A percentile compares a stretch with the other conserved stretches of the same genome.
phyloP scores from a whole-genome alignment of 164 flowering plant species.

The Tetrastigma voinierianum region DNA sequence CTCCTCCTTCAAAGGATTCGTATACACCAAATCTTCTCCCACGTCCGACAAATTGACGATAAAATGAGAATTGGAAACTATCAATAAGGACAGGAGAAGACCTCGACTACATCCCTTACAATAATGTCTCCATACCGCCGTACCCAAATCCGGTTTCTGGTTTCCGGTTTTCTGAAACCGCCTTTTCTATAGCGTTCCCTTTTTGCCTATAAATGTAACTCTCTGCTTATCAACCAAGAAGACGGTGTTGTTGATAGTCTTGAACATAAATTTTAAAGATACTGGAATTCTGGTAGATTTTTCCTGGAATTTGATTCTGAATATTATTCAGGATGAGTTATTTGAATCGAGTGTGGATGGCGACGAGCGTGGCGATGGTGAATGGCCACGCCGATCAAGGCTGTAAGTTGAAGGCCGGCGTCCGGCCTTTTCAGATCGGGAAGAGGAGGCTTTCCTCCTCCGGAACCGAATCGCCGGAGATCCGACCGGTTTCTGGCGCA shows the following conservation, averaged over 20 bases:
- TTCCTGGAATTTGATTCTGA: too few relatives aligned
- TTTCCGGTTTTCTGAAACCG: neutral
- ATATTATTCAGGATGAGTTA: slow-evolving; percentile 42
- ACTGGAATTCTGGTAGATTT: too few relatives aligned
- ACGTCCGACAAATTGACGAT: too few relatives aligned
- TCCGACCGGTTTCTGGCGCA: slow-evolving; percentile 14
- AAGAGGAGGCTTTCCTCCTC: slow-evolving; percentile 17
- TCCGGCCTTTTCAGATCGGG: slow-evolving; percentile 23
- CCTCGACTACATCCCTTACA: too few relatives aligned
- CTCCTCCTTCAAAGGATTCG: too few relatives aligned
- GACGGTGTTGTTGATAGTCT: neutral
- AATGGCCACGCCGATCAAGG: slow-evolving; percentile 51
- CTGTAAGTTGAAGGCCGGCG: slow-evolving; percentile 29
- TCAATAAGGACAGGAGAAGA: too few relatives aligned
- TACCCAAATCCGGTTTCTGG: slow-evolving; percentile 6
- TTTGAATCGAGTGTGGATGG: slow-evolving; percentile 50
- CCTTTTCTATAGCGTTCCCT: neutral
- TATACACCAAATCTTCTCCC: too few relatives aligned
- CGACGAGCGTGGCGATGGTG: slow-evolving; percentile 50
- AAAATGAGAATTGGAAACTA: too few relatives aligned
- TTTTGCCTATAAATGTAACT: slow-evolving; percentile 1
- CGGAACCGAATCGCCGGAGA: slow-evolving; percentile 13
- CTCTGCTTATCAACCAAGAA: neutral
- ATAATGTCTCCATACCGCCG: too few relatives aligned
- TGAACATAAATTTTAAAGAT: neutral